Evolutionary conservation across 441 rosid genomes (phyloP).

Genomic region (Eutrema salsugineum): DNA sequence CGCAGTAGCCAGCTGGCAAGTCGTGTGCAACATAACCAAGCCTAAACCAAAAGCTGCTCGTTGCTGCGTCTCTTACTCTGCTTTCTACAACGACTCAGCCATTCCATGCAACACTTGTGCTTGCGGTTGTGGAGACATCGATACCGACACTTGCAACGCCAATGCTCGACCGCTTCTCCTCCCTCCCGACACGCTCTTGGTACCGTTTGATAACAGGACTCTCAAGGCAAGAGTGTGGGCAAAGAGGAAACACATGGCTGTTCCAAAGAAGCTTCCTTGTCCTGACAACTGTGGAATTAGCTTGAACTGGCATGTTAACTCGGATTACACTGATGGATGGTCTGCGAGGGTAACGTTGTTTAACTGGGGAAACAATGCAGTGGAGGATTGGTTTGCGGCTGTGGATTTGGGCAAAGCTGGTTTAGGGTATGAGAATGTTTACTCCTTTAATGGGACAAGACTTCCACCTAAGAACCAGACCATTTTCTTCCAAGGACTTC

Average conservation of each 20-base stretch:
- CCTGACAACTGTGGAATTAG: conserved; percentile 90
- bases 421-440: conserved; percentile 57
- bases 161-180: conserved; percentile 50
- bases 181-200: conserved; percentile 59
- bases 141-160: conserved; percentile 47
- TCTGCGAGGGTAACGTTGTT: conserved; percentile 69
- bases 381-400: conserved; percentile 76
- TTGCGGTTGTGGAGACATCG: conserved; percentile 60
- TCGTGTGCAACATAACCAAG: conserved; percentile 66
- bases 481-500: conserved; percentile 64
- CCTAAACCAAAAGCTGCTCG: conserved; percentile 52
- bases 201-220: conserved; percentile 68
- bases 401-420: conserved; percentile 56
- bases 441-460: conserved; percentile 78
- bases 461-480: conserved; percentile 44
- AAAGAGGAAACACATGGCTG: conserved; percentile 32
- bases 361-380: conserved; percentile 58
- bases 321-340: conserved; percentile 72
- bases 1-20: conserved; percentile 80
- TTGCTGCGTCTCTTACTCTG: conserved; percentile 91
- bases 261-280: conserved; percentile 71
- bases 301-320: conserved; percentile 81
- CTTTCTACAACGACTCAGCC: conserved; percentile 72
- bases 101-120: conserved; percentile 90
- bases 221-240: conserved; percentile 77